Base-by-base conservation (phyloP, 306 rosid genomes). In the Aeschynomene evenia region DNA sequence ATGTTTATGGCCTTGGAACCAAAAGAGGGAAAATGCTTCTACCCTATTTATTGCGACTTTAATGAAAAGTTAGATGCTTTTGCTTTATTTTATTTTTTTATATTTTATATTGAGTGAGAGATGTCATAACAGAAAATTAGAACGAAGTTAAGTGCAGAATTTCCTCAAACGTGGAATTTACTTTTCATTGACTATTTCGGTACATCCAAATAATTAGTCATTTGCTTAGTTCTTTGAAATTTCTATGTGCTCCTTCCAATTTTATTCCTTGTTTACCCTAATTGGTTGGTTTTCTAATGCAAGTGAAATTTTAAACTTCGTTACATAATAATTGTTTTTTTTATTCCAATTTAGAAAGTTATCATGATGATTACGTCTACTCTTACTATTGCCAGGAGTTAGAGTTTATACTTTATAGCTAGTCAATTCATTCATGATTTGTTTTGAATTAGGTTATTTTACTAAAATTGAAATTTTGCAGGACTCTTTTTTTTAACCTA, bases 191-290 rank as follows among this genome's bases (percentile, higher is more conserved):
- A 53, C 15, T 34, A 51, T 51, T 49, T 67, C n/a, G n/a, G n/a
- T n/a, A n/a, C 43, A 19, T 15, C 55, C 54, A 12, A 26, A 31
- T 7, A 2, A 53, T 13, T 0, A 53, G 2, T 2, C 40, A 4
- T 21, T 33, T 34, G 36, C 72, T 67, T 7, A 8, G 26, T 52
- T 22, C 37, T 36, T 8, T 24, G 14, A 54, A 69, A 54, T 37
- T 54, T 54, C 52, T 54, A 2, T 5, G 63, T 53, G 62, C 18
- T 28, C 15, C 22, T 21, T 21, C 63, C 40, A 36, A 52, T 2
- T 36, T 52, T 52, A 53, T 68, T 68, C 52, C 19, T 18, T 36
- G 19, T 68, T 53, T 68, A 39, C 63, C 53, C n/a, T n/a, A n/a
- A 4, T 51, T 51, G 6, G 46, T 5, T 49, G 18, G 7, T 21